These are phyloP conservation scores for Dothiorella sarmentorum DNA, from an alignment of 2,329 filamentous ascomycete species.

Conservation along the genomic window DNA sequence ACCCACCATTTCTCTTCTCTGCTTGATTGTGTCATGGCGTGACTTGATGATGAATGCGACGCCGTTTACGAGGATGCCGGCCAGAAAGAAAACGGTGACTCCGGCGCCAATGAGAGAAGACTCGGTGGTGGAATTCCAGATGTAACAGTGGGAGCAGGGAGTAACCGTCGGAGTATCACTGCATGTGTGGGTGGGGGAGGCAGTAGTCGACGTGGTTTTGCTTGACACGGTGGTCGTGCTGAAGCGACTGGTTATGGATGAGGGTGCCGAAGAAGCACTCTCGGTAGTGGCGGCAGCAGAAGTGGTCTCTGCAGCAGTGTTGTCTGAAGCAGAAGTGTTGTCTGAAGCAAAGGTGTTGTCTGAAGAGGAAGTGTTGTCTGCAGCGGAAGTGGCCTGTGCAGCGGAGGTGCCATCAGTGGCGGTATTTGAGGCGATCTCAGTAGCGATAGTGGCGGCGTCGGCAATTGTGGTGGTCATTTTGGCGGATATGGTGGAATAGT, in stretches of 20 bases:
- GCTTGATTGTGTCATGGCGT: not conserved
- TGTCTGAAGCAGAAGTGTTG: not conserved
- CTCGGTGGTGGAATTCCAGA: not conserved
- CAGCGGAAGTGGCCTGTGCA: not conserved
- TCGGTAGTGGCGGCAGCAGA: not conserved
- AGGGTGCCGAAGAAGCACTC: not conserved
- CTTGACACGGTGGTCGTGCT: not conserved
- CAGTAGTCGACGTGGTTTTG: not conserved
- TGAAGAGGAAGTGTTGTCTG: not conserved
- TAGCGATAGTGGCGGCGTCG: not conserved
- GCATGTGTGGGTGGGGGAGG: not conserved
- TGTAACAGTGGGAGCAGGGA: conserved; percentile 9
- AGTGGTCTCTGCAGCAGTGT: not conserved
- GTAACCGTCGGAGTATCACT: not conserved
- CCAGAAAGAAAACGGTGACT: not conserved
- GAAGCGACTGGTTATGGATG: not conserved
- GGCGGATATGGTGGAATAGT: not conserved
- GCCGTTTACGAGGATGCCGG: not conserved
- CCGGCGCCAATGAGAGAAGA: conserved; percentile 2
- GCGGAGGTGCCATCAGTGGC: not conserved
- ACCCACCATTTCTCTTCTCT: not conserved
- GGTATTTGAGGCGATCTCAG: not conserved
- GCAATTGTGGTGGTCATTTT: conserved; percentile 2
- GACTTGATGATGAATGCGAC: conserved; percentile 1
- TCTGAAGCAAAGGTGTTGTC: not conserved